Evolutionary conservation across 352 stramenopile genomes (phyloP), one percentile per base, ranked within the genome.

Genomic region (Globisporangium echinulatum): DNA sequence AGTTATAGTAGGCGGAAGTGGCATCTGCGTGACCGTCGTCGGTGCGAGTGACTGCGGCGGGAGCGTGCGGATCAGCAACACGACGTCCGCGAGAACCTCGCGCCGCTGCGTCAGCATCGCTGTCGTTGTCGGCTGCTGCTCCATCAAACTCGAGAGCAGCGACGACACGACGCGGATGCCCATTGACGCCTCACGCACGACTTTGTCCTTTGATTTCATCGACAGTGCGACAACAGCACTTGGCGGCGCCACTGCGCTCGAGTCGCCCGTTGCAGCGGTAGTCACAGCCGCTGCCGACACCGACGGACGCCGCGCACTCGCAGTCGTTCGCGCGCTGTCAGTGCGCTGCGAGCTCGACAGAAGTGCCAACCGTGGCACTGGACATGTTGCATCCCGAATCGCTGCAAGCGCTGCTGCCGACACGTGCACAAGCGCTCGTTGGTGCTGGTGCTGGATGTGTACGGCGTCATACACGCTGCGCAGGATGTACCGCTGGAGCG

Each of bases 381-480:
- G 43, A 7, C 39, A 14, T 1, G 39, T 38, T 14, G 43, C 54
- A 8, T 58, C 44, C 14, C 58, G 54, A 9, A 58, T 53, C 39
- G 43, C 75, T 17, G 48, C 46, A n/a, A 61, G 50, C 15, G 38
- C 48, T 3, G 51, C 37, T 2, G 40, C 17, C 17, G 54, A 54
- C 11, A 64, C 11, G 15, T 48, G 39, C 5, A 68, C 17, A 4
- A 62, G 53, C 11, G 66, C 49, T 37, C 67, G 66, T 44, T 72
- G 64, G n/a, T 84, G 74, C 43, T 79, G 72, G 43, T 85, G 77
- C 40, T 84, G 74, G 11, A 63, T 43, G 0, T 63, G 59, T 6
- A 85, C 67, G 0, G 79, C 78, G 5, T 84, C 77, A 48, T 85
- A 73, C 43, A 92, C 73, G 36, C 70, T 81, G 0, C 72, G 68